Percentiles rank a stretch among this genome's conserved stretches.
Conservation (phyloP, 805 yeast species). For the Nakazawaea wickerhamii region DNA sequence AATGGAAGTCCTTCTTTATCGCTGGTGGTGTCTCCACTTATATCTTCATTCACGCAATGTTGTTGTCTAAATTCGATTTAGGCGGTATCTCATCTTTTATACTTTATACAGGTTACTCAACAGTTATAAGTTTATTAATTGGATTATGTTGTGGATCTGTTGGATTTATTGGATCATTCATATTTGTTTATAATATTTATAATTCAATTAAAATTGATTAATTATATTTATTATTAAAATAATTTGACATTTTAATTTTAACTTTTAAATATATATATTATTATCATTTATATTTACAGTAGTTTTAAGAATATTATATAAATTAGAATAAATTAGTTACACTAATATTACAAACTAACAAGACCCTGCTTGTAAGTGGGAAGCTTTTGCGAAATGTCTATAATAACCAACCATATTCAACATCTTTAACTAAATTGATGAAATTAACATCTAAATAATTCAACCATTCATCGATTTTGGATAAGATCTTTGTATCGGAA, state of each 20-base stretch:
- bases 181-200: conserved; percentile 75
- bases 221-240: conserved; percentile 1
- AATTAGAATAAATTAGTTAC: too few relatives aligned
- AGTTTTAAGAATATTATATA: too few relatives aligned
- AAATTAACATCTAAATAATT: conserved; percentile 6
- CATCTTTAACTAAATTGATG: conserved; percentile 1
- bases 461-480: conserved; percentile 10
- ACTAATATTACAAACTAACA: too few relatives aligned
- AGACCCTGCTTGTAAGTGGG: too few relatives aligned
- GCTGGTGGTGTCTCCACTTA: conserved; percentile 89
- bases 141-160: conserved; percentile 85
- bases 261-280: too few relatives aligned
- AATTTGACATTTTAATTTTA: too few relatives aligned
- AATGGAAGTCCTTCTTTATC: conserved; percentile 84
- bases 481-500: background rate
- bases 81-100: conserved; percentile 74
- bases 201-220: conserved; percentile 82
- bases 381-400: background rate
- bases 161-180: conserved; percentile 72
- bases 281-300: too few relatives aligned
- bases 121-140: conserved; percentile 60
- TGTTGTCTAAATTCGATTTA: conserved; percentile 63
- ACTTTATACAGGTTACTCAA: conserved; percentile 78
- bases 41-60: conserved; percentile 76
- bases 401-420: conserved; percentile 11